Evolutionary conservation across 805 yeast genomes (phyloP).

Genomic region (Kazachstania psychrophila): DNA sequence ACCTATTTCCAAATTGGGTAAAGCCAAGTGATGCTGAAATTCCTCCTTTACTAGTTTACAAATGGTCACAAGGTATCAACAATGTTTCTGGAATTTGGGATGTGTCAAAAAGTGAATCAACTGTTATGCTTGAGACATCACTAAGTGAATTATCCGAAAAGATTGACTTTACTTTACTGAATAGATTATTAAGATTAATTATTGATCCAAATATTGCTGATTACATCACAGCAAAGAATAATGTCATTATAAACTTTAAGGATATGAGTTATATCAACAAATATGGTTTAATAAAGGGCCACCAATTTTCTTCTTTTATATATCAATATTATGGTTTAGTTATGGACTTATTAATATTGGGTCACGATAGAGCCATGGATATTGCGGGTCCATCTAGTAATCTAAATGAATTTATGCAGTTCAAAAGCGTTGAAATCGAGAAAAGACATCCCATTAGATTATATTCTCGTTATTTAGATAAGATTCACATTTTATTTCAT

Average conservation of each 20-base stretch:
- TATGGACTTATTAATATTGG: slow-evolving; percentile 71
- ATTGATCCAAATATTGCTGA: slow-evolving; percentile 91
- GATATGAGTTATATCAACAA: slow-evolving; percentile 93
- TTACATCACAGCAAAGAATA: slow-evolving; percentile 86
- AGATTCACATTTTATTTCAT: slow-evolving; percentile 68
- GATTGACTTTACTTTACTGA: slow-evolving; percentile 78
- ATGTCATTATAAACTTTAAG: slow-evolving; percentile 70
- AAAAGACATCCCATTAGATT: slow-evolving; percentile 64
- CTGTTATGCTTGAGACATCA: slow-evolving; percentile 75
- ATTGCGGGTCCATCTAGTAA: slow-evolving; percentile 66
- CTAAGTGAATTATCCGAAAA: slow-evolving; percentile 70
- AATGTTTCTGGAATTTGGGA: slow-evolving; percentile 76
- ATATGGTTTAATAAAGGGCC: slow-evolving; percentile 78
- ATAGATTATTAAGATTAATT: slow-evolving; percentile 67
- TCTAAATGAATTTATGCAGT: slow-evolving; percentile 76
- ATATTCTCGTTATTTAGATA: slow-evolving; percentile 77
- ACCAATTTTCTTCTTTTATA: slow-evolving; percentile 84
- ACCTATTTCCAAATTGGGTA: slow-evolving; percentile 89
- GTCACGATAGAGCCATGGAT: slow-evolving; percentile 78
- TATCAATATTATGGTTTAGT: slow-evolving; percentile 85
- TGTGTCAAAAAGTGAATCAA: slow-evolving; percentile 59
- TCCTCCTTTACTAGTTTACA: slow-evolving; percentile 83
- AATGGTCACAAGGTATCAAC: slow-evolving; percentile 89
- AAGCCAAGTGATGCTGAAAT: slow-evolving; percentile 92
- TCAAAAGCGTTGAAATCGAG: slow-evolving; percentile 49